Percentiles rank a stretch among this genome's conserved stretches.
Evolutionary conservation across 1,284 basidiomycete species (phyloP).

Genomic region (Trametes hirsuta): DNA sequence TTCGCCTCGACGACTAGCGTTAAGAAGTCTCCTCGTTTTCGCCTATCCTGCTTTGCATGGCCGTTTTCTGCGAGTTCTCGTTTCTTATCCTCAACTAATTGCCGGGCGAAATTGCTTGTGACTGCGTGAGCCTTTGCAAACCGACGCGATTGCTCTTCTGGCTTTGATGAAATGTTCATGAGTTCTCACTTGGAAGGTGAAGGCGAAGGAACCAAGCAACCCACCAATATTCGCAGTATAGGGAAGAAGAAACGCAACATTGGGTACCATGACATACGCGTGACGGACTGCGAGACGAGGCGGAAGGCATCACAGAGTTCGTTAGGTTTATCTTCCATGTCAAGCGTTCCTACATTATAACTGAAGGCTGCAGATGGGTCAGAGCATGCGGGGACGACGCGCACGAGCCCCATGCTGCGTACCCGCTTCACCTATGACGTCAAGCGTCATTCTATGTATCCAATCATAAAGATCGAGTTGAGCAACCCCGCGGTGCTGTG

Average conservation of each 20-base stretch:
- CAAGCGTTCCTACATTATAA: conserved; percentile 43
- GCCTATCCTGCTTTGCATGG: conserved; percentile 11
- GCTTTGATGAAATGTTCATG: neutral
- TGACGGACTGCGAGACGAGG: conserved; percentile 19
- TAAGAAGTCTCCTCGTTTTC: conserved; percentile 31
- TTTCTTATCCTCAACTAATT: conserved; percentile 45
- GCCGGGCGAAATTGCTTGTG: conserved; percentile 39
- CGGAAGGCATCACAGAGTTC: conserved; percentile 47
- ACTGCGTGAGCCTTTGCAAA: conserved; percentile 23
- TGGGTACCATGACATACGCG: neutral
- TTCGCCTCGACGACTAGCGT: conserved; percentile 47
- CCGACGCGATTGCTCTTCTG: conserved; percentile 7
- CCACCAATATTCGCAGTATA: conserved; percentile 21
- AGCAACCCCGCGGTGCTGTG: conserved; percentile 10
- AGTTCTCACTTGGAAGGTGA: no score
- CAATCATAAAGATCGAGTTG: conserved; percentile 44
- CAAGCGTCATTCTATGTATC: conserved; percentile 47
- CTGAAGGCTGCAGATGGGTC: conserved; percentile 39
- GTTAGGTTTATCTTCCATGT: conserved; percentile 33
- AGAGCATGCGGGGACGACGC: neutral
- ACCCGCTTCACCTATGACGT: conserved; percentile 53
- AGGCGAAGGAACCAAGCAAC: neutral
- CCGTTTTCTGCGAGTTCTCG: neutral
- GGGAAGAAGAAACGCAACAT: conserved; percentile 15
- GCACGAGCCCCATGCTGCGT: neutral